A percentile compares a stretch with the other conserved stretches of the same genome.
phyloP scores from a whole-genome alignment of 2,329 filamentous ascomycete species.

The Fulvia fulva region DNA sequence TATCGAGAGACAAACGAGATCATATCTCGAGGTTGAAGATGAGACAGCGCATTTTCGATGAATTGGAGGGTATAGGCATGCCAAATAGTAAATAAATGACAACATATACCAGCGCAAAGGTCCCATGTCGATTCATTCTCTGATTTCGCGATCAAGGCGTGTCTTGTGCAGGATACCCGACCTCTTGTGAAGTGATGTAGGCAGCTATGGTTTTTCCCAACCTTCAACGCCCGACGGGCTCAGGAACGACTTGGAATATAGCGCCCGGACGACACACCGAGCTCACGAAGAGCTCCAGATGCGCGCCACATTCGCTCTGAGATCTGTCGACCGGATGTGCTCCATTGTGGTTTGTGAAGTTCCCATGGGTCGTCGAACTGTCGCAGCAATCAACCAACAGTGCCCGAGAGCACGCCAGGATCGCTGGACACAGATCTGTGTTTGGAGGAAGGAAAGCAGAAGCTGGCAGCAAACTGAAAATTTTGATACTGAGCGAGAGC shows the following conservation, averaged over 20 bases:
- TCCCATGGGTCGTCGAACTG: constrained; percentile 86
- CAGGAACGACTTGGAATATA: constrained; percentile 88
- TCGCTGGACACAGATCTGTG: constrained; percentile 78
- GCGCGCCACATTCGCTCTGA: constrained; percentile 63
- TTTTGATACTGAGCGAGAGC: constrained; percentile 4
- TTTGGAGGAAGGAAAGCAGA: constrained; percentile 42
- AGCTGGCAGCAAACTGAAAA: constrained; percentile 8
- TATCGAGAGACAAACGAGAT: too few relatives aligned
- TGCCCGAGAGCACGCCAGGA: constrained; percentile 58
- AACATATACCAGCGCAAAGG: too few relatives aligned
- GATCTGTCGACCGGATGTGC: constrained; percentile 96
- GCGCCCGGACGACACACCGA: constrained; percentile 61
- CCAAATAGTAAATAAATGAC: too few relatives aligned
- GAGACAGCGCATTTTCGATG: too few relatives aligned
- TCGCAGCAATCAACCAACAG: constrained; percentile 73
- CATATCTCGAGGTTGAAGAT: too few relatives aligned
- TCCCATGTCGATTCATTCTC: too few relatives aligned
- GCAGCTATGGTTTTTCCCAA: constrained; percentile 80
- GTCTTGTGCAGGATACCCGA: too few relatives aligned
- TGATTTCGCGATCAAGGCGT: too few relatives aligned
- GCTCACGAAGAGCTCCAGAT: constrained; percentile 59
- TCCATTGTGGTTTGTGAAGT: constrained; percentile 61
- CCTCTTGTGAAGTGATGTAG: constrained; percentile 23
- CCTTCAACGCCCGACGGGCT: constrained; percentile 88
- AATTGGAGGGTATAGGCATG: too few relatives aligned